These are phyloP conservation scores for Eucalyptus victrix DNA, from an alignment of 345 rosid species.

Conservation along the genomic window DNA sequence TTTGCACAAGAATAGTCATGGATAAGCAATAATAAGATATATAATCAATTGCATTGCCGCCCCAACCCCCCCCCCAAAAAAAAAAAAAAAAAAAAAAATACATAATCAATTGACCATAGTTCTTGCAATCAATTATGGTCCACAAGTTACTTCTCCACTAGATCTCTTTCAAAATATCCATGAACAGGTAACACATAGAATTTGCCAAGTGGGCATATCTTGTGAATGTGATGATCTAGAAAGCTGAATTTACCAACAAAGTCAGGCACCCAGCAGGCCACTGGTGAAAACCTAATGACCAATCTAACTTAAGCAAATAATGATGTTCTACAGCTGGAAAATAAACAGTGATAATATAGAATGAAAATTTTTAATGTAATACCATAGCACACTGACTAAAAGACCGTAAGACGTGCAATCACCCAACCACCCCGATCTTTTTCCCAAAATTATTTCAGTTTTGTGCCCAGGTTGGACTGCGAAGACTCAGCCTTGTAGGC, in stretches of 20 bases:
- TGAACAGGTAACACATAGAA: neutral
- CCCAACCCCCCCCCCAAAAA: too few relatives aligned
- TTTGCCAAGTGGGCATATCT: neutral
- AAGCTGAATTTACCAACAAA: neutral
- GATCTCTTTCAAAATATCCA: neutral
- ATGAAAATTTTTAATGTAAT: neutral
- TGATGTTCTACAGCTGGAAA: neutral
- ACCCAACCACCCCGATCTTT: neutral
- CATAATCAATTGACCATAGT: neutral
- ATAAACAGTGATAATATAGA: neutral
- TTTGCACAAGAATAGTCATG: neutral
- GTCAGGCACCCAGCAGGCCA: neutral
- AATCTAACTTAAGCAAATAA: neutral
- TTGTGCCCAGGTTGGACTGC: neutral
- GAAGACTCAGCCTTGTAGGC: neutral
- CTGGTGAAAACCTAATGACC: neutral
- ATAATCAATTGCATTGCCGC: neutral
- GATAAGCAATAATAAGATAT: neutral
- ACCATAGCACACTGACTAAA: neutral
- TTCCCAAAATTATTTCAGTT: neutral
- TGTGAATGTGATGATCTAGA: neutral
- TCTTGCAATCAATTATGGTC: neutral
- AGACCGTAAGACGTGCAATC: neutral
- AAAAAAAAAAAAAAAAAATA: neutral
- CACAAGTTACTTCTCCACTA: neutral